These are phyloP conservation scores for Calamus simplicifolius DNA, from an alignment of 176 grass and related monocot species.

Conservation along the genomic window DNA sequence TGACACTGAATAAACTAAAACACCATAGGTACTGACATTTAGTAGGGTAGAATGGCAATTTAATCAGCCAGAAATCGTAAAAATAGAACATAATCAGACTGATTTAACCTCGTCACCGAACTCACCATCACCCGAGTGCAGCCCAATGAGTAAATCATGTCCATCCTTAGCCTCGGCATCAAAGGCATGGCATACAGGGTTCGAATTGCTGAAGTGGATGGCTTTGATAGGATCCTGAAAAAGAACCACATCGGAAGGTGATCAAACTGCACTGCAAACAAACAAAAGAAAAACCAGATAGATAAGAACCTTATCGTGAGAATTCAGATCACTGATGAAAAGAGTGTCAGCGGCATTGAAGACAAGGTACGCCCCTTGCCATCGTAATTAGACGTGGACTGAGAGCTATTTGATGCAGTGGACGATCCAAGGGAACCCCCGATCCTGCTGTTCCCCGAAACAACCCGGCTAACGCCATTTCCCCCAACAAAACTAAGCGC, in stretches of 20 bases:
- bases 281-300: conserved; percentile 16
- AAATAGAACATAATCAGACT: background rate
- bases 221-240: conserved; percentile 73
- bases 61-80: background rate
- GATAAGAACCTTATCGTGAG: conserved; percentile 65
- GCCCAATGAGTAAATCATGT: conserved; percentile 73
- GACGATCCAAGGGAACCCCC: conserved; percentile 41
- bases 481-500: conserved; percentile 71
- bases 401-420: conserved; percentile 27
- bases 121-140: conserved; percentile 81
- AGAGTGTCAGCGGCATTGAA: conserved; percentile 69
- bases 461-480: conserved; percentile 56
- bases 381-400: conserved; percentile 56
- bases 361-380: conserved; percentile 75
- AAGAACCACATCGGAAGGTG: background rate
- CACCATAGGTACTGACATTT: conserved; percentile 13
- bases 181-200: conserved; percentile 86
- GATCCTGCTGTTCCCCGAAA: conserved; percentile 56
- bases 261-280: conserved; percentile 6
- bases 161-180: conserved; percentile 84
- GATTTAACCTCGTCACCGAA: background rate
- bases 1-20: conserved; percentile 84
- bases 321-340: conserved; percentile 91
- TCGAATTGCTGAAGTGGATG: conserved; percentile 81
- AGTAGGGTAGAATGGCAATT: background rate